These are phyloP conservation scores for Inga oerstediana DNA, from an alignment of 306 rosid species.

Conservation along the genomic window DNA sequence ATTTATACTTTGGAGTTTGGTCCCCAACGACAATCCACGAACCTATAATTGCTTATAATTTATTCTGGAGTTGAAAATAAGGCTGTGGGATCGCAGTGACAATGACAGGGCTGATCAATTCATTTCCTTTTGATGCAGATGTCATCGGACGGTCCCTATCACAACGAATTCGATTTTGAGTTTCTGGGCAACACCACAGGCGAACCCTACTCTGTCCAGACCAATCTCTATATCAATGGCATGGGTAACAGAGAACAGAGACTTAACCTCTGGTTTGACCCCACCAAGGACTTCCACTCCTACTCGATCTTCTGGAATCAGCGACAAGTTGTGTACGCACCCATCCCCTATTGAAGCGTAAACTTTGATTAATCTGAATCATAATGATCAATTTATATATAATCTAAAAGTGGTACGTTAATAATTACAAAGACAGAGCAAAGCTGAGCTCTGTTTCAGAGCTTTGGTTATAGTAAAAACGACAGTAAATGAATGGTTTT, in stretches of 20 bases:
- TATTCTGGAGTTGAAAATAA: neutral
- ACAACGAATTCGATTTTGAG: constrained; percentile 92
- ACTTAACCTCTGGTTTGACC: constrained; percentile 91
- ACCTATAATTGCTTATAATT: constrained; percentile 1
- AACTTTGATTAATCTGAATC: too few relatives aligned
- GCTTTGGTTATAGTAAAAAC: constrained; percentile 8
- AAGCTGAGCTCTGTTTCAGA: neutral
- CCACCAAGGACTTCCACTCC: constrained; percentile 75
- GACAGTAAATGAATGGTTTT: constrained; percentile 6
- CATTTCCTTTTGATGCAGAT: constrained; percentile 45
- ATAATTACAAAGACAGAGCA: neutral
- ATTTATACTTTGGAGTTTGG: constrained; percentile 34
- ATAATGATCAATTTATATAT: neutral
- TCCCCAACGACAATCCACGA: neutral
- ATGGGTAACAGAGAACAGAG: constrained; percentile 93
- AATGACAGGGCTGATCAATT: constrained; percentile 18
- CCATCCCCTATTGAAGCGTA: neutral
- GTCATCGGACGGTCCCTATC: constrained; percentile 89
- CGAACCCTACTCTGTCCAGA: constrained; percentile 86
- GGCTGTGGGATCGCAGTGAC: constrained; percentile 16
- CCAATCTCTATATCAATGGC: constrained; percentile 86
- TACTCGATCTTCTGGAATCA: constrained; percentile 89
- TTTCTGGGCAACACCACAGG: constrained; percentile 86
- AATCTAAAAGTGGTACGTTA: neutral
- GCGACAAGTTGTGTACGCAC: constrained; percentile 88